Percentiles rank a stretch among this genome's conserved stretches.
phyloP scores from a whole-genome alignment of 345 rosid genomes.

The Carallia brachiata region DNA sequence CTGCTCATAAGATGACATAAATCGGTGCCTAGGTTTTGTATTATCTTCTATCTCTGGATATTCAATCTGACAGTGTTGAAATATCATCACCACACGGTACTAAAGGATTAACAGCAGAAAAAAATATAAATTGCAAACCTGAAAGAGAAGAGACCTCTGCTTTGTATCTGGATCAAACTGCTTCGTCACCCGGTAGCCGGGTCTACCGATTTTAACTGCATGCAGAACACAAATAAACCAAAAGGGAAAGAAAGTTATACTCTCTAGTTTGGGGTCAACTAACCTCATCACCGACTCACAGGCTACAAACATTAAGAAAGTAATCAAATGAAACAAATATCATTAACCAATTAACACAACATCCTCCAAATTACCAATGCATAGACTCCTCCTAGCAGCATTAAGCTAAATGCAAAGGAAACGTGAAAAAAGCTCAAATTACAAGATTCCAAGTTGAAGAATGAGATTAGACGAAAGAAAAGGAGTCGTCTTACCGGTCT shows the following conservation, averaged over 20 bases:
- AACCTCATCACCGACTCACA: not conserved
- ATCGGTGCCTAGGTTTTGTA: slow-evolving; percentile 82
- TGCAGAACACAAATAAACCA: not conserved
- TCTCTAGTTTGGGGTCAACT: not conserved
- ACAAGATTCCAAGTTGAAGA: too few relatives aligned
- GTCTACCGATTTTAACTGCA: slow-evolving; percentile 96
- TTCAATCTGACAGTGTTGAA: slow-evolving; percentile 50
- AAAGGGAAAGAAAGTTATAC: not conserved
- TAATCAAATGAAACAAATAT: not conserved
- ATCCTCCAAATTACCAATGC: too few relatives aligned
- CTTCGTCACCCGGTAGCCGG: slow-evolving; percentile 92
- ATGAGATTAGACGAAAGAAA: too few relatives aligned
- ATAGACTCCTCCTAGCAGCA: too few relatives aligned
- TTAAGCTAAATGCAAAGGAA: too few relatives aligned
- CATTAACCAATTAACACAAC: too few relatives aligned
- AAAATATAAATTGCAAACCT: slow-evolving; percentile 37
- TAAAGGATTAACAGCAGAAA: not conserved
- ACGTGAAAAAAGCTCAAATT: too few relatives aligned
- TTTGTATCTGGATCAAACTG: slow-evolving; percentile 90
- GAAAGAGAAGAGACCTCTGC: slow-evolving; percentile 93
- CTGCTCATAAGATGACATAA: slow-evolving; percentile 98
- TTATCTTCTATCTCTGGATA: slow-evolving; percentile 97
- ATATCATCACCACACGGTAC: not conserved
- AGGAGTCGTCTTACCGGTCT: slow-evolving; percentile 40
- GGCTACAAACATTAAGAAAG: not conserved